A percentile compares a stretch with the other conserved stretches of the same genome.
Evolutionary conservation across 1,284 basidiomycete genomes (phyloP).

Genomic region (Tilletia caries): DNA sequence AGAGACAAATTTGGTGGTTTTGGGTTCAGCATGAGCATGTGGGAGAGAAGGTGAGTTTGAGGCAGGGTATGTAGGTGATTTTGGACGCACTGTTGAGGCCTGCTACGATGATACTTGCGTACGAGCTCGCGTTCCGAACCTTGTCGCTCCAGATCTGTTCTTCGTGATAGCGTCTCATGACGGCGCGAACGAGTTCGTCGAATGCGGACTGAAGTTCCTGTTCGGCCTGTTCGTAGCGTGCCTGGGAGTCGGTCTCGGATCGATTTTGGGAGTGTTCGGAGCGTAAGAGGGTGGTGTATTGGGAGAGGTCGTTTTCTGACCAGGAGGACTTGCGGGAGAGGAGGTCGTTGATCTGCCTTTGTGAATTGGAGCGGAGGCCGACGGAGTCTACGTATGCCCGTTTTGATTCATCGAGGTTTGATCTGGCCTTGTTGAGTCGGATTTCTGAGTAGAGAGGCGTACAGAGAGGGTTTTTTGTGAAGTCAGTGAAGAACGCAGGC

Average conservation of each 20-base stretch:
- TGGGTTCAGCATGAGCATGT: neutral
- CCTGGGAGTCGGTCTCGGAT: conserved; percentile 31
- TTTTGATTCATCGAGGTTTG: conserved; percentile 26
- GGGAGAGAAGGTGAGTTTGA: neutral
- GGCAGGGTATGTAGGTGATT: neutral
- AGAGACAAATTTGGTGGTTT: neutral
- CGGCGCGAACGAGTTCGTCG: conserved; percentile 43
- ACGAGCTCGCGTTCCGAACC: conserved; percentile 39
- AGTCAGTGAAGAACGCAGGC: neutral
- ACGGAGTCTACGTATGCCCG: conserved; percentile 35
- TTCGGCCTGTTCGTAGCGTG: conserved; percentile 35
- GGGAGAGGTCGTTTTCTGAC: conserved; percentile 38
- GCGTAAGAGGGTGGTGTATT: conserved; percentile 44
- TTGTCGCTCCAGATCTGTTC: conserved; percentile 51
- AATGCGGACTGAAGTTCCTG: conserved; percentile 34
- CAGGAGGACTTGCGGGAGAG: conserved; percentile 42
- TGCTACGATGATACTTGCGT: conserved; percentile 40
- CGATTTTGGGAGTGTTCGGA: conserved; percentile 39
- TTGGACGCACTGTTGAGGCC: conserved; percentile 41
- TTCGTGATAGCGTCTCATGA: conserved; percentile 49
- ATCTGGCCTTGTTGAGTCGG: conserved; percentile 22
- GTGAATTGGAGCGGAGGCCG: conserved; percentile 27
- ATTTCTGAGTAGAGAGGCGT: conserved; percentile 22
- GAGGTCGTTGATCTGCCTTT: conserved; percentile 46
- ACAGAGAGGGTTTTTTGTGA: neutral